Conservation (phyloP, 2,329 filamentous ascomycete genomes). For the Aspergillus sp. region DNA sequence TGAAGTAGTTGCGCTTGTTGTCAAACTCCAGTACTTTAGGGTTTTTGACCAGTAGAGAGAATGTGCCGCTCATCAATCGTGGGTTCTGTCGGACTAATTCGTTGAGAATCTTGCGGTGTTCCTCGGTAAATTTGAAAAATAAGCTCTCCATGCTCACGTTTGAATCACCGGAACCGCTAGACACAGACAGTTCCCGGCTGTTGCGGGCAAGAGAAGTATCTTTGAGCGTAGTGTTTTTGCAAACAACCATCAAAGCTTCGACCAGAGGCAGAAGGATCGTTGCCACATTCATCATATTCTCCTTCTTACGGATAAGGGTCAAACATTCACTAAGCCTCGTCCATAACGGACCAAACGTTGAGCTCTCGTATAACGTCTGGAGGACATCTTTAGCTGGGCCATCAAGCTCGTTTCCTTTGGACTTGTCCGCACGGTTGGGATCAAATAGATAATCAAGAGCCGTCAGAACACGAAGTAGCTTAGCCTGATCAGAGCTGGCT, state of each 20-base stretch:
- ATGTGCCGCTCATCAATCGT: slow-evolving; percentile 97
- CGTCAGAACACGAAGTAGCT: slow-evolving; percentile 85
- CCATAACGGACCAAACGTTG: slow-evolving; percentile 89
- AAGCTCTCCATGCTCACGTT: slow-evolving; percentile 72
- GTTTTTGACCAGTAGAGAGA: slow-evolving; percentile 94
- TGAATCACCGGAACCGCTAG: slow-evolving; percentile 75
- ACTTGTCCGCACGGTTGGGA: slow-evolving; percentile 63
- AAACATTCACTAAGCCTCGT: slow-evolving; percentile 87
- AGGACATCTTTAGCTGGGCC: slow-evolving; percentile 75
- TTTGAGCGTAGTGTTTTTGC: slow-evolving; percentile 89
- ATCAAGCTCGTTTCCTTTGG: slow-evolving; percentile 54
- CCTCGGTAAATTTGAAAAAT: slow-evolving; percentile 97
- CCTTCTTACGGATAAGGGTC: slow-evolving; percentile 81
- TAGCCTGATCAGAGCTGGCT: slow-evolving; percentile 93
- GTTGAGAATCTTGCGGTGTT: slow-evolving; percentile 95
- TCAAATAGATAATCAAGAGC: slow-evolving; percentile 96
- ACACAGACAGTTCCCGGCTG: slow-evolving; percentile 68
- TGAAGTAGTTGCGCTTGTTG: slow-evolving; percentile 99
- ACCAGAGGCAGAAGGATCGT: slow-evolving; percentile 93
- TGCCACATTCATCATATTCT: slow-evolving; percentile 95
- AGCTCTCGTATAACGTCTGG: slow-evolving; percentile 83
- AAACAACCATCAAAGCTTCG: slow-evolving; percentile 97
- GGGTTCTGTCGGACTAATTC: slow-evolving; percentile 96
- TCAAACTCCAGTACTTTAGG: slow-evolving; percentile 98
- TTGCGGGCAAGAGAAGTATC: slow-evolving; percentile 57